phyloP scores from a whole-genome alignment of 176 grass and related monocot genomes.

The Zoysia pacifica region DNA sequence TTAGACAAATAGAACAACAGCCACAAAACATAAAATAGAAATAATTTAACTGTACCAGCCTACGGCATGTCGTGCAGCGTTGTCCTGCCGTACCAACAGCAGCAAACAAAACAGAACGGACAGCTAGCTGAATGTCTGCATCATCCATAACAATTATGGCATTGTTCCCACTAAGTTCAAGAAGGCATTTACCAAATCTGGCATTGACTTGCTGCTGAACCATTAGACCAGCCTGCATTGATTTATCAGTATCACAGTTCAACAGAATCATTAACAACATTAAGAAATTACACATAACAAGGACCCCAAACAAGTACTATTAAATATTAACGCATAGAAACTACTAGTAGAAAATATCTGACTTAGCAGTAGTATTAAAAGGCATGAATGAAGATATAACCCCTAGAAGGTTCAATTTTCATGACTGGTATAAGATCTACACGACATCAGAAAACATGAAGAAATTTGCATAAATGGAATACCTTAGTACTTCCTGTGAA shows the following conservation, averaged over 20 bases:
- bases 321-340: background rate
- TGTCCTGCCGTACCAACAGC: slow-evolving; percentile 98
- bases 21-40: background rate
- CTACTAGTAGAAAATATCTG: background rate
- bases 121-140: slow-evolving; percentile 93
- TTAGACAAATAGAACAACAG: slow-evolving; percentile 33
- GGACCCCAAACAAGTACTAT: background rate
- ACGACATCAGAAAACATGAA: background rate
- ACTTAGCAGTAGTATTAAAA: background rate
- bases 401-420: background rate
- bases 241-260: slow-evolving; percentile 8
- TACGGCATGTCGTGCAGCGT: slow-evolving; percentile 94
- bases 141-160: slow-evolving; percentile 99
- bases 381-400: background rate
- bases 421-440: background rate
- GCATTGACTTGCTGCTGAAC: slow-evolving; percentile 78
- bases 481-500: slow-evolving; percentile 99
- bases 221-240: slow-evolving; percentile 80
- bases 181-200: slow-evolving; percentile 94
- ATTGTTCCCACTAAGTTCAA: slow-evolving; percentile 99
- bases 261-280: background rate
- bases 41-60: slow-evolving; percentile 64
- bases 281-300: slow-evolving; percentile 4
- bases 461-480: background rate
- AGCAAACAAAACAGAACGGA: slow-evolving; percentile 93